phyloP scores from a whole-genome alignment of 306 rosid species.

The Lathyrus oleraceus region DNA sequence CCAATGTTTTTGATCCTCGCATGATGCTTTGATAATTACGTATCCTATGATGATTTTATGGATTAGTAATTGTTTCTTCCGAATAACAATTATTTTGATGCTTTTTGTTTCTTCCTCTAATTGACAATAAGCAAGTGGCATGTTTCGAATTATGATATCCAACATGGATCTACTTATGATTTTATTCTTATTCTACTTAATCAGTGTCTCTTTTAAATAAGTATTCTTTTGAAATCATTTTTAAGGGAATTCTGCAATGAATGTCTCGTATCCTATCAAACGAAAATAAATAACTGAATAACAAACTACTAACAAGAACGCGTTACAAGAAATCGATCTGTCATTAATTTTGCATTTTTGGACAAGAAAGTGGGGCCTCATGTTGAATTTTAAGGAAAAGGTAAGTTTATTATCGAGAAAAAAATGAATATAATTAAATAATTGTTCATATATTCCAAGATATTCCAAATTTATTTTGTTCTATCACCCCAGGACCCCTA shows the following conservation, averaged over 20 bases:
- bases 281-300: not conserved
- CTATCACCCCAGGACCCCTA: too few relatives aligned
- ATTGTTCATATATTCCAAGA: too few relatives aligned
- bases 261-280: not conserved
- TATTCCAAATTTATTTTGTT: too few relatives aligned
- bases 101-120: constrained; percentile 12
- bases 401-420: too few relatives aligned
- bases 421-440: too few relatives aligned
- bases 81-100: constrained; percentile 28
- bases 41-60: constrained; percentile 47
- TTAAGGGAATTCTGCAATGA: not conserved
- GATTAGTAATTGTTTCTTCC: constrained; percentile 16
- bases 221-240: not conserved
- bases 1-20: constrained; percentile 42
- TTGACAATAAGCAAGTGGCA: constrained; percentile 23
- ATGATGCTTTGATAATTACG: constrained; percentile 21
- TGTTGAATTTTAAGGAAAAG: not conserved
- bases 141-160: constrained; percentile 24
- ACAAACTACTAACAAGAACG: not conserved
- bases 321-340: not conserved
- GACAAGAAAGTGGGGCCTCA: not conserved
- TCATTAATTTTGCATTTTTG: not conserved
- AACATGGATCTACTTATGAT: constrained; percentile 28
- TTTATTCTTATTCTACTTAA: constrained; percentile 33
- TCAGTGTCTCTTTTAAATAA: not conserved